Evolutionary conservation across 2,329 filamentous ascomycete genomes (phyloP).

Genomic region (Fusarium nisikadoi): DNA sequence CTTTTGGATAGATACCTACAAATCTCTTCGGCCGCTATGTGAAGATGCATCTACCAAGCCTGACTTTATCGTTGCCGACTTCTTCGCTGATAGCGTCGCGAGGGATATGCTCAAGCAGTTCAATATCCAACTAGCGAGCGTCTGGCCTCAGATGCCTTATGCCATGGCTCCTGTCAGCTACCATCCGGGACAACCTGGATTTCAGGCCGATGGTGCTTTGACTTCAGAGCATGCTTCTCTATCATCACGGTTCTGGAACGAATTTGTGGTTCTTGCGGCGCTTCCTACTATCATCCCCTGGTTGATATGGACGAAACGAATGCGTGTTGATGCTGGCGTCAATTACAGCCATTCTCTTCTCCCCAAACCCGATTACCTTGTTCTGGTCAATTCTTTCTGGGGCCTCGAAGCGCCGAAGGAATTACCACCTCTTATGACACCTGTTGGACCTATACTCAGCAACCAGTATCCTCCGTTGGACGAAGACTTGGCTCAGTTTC

Average conservation of each 20-base stretch:
- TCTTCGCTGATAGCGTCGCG: conserved; percentile 55
- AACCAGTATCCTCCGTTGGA: conserved; percentile 50
- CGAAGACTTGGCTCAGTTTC: conserved; percentile 43
- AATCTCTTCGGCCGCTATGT: conserved; percentile 27
- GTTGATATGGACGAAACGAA: conserved; percentile 45
- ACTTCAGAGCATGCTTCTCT: conserved; percentile 54
- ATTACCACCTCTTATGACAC: conserved; percentile 52
- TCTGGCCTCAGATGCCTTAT: conserved; percentile 56
- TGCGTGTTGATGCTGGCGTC: conserved; percentile 51
- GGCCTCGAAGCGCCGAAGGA: conserved; percentile 56
- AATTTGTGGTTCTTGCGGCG: conserved; percentile 46
- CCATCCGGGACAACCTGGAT: conserved; percentile 55
- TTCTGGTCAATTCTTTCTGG: conserved; percentile 57
- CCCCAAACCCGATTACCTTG: conserved; percentile 54
- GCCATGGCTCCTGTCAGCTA: conserved; percentile 51
- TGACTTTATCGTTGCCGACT: conserved; percentile 56
- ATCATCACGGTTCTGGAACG: conserved; percentile 50
- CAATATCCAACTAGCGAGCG: conserved; percentile 51
- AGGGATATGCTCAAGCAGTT: conserved; percentile 53
- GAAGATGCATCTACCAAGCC: conserved; percentile 43
- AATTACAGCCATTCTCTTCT: conserved; percentile 42
- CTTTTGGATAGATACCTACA: conserved; percentile 49
- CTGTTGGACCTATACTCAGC: conserved; percentile 54
- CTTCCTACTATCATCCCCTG: conserved; percentile 47
- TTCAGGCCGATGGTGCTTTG: conserved; percentile 51